Evolutionary conservation across 805 yeast genomes (phyloP).

Genomic region (Candida koratica): DNA sequence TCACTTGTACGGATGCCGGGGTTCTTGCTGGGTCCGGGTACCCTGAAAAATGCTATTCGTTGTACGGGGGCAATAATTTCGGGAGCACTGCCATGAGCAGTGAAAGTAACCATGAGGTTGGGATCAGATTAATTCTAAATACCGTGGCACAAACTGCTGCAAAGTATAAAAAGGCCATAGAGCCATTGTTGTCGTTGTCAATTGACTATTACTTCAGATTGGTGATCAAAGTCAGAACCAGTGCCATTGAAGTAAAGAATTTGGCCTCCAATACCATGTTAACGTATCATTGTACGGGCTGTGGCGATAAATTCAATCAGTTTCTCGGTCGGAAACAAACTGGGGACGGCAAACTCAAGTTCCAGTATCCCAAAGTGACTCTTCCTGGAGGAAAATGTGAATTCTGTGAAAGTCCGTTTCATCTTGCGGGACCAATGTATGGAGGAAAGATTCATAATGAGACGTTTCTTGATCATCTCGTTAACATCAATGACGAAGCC

Average conservation of each 20-base stretch:
- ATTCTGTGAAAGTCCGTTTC: constrained; percentile 66
- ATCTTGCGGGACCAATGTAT: constrained; percentile 97
- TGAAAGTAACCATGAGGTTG: constrained; percentile 91
- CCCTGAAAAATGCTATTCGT: constrained; percentile 93
- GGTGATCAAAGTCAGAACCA: constrained; percentile 70
- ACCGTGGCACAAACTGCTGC: constrained; percentile 82
- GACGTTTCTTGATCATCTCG: constrained; percentile 61
- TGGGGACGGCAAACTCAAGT: constrained; percentile 37
- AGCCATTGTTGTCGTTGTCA: constrained; percentile 79
- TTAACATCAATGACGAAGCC: constrained; percentile 49
- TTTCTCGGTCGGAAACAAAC: constrained; percentile 58
- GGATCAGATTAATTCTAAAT: constrained; percentile 76
- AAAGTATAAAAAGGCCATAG: constrained; percentile 79
- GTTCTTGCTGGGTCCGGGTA: constrained; percentile 94
- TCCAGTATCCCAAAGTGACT: constrained; percentile 43
- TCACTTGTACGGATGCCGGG: constrained; percentile 95
- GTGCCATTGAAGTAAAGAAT: constrained; percentile 79
- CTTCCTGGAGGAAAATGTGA: constrained; percentile 59
- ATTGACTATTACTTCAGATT: constrained; percentile 92
- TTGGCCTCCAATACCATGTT: constrained; percentile 73
- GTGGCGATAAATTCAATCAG: constrained; percentile 70
- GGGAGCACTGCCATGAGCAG: constrained; percentile 48
- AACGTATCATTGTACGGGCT: constrained; percentile 81
- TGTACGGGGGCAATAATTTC: constrained; percentile 89
- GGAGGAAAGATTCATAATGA: constrained; percentile 71